Percentiles rank a stretch among this genome's conserved stretches.
These are phyloP conservation scores for Stylosanthes scabra DNA, from an alignment of 331 rosid species.

Conservation along the genomic window DNA sequence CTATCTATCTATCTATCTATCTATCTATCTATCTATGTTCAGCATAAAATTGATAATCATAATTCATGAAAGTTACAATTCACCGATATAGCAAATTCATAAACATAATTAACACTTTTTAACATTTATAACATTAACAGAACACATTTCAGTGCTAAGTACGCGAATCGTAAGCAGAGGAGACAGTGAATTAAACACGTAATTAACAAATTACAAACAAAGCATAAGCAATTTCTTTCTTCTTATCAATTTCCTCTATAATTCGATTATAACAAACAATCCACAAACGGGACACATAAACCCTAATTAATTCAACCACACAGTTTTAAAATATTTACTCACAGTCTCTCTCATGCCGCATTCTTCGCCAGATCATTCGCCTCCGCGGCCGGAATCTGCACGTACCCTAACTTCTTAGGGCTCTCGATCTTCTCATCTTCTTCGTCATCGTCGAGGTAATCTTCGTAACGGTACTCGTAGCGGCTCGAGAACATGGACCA, in stretches of 20 bases:
- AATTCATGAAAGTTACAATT: too few relatives aligned
- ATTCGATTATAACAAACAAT: background rate
- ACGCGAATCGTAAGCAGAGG: background rate
- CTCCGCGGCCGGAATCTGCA: slow-evolving; percentile 57
- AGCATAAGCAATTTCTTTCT: background rate
- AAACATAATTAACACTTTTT: too few relatives aligned
- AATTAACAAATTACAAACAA: slow-evolving; percentile 12
- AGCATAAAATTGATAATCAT: too few relatives aligned
- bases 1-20: too few relatives aligned
- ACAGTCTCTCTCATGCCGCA: slow-evolving; percentile 36
- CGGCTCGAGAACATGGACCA: slow-evolving; percentile 64
- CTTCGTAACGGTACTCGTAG: slow-evolving; percentile 35
- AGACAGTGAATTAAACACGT: background rate
- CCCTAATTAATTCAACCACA: slow-evolving; percentile 9
- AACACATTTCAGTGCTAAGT: background rate
- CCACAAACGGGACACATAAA: background rate
- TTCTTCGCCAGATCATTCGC: slow-evolving; percentile 41
- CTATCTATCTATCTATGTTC: too few relatives aligned
- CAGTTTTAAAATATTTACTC: background rate
- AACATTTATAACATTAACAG: too few relatives aligned
- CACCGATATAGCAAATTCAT: background rate
- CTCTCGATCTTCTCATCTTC: slow-evolving; percentile 35
- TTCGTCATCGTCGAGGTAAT: slow-evolving; percentile 28
- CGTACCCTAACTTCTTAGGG: slow-evolving; percentile 70
- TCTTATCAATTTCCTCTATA: background rate